Evolutionary conservation across 495 filamentous ascomycete species (phyloP).

Genomic region (Penicillium paxilli): DNA sequence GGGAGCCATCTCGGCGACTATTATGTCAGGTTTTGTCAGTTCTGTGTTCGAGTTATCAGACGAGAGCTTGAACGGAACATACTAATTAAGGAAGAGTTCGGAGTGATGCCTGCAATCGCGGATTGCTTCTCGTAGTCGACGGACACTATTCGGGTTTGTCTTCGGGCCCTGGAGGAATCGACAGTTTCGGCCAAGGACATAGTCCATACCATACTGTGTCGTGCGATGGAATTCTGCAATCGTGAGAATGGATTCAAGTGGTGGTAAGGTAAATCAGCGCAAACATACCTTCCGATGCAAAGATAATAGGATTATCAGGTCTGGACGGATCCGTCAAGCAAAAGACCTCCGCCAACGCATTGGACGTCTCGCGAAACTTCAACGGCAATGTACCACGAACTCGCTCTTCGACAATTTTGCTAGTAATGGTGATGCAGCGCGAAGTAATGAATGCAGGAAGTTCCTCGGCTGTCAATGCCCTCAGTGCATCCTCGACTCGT

Average conservation of each 20-base stretch:
- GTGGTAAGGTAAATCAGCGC: not conserved
- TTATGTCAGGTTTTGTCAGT: not conserved
- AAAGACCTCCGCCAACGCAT: conserved; percentile 75
- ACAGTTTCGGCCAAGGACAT: conserved; percentile 61
- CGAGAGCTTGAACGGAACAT: conserved; percentile 17
- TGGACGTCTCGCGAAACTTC: conserved; percentile 56
- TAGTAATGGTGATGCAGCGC: conserved; percentile 34
- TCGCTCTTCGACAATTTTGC: conserved; percentile 36
- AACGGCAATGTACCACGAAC: conserved; percentile 34
- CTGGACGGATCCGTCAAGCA: conserved; percentile 74
- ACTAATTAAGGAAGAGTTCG: conserved; percentile 71
- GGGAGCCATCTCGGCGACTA: conserved; percentile 60
- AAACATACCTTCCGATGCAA: conserved; percentile 69
- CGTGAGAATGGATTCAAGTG: not conserved
- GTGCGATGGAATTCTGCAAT: conserved; percentile 34
- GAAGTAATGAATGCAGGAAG: conserved; percentile 68
- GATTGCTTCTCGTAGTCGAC: conserved; percentile 57
- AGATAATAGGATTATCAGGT: conserved; percentile 74
- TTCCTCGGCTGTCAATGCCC: conserved; percentile 61
- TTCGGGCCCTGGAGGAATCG: conserved; percentile 63
- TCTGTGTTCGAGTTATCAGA: not conserved
- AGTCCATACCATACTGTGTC: conserved; percentile 61
- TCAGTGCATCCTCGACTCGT: conserved; percentile 58
- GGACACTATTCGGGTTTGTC: conserved; percentile 49
- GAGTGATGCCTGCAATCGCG: conserved; percentile 60